phyloP scores from a whole-genome alignment of 257 asterid species.

The Coffea eugenioides region DNA sequence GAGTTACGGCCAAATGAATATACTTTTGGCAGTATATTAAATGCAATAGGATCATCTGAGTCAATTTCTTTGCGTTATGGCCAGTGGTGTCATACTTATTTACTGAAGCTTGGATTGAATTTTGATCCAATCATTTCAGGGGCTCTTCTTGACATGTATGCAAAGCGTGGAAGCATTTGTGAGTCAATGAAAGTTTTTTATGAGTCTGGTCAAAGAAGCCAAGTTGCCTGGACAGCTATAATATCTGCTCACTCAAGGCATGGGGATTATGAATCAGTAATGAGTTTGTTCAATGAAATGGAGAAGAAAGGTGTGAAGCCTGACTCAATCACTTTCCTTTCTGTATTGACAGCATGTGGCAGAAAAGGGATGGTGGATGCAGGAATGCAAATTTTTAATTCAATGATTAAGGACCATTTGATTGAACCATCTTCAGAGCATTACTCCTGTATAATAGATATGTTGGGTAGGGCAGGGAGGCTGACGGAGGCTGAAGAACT shows the following conservation, averaged over 20 bases:
- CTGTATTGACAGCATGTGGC: conserved; percentile 77
- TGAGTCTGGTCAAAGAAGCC: conserved; percentile 50
- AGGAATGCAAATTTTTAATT: conserved; percentile 58
- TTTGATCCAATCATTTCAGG: conserved; percentile 57
- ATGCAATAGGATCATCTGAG: conserved; percentile 80
- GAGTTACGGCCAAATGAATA: conserved; percentile 68
- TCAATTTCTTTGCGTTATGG: conserved; percentile 76
- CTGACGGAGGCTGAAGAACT: conserved; percentile 75
- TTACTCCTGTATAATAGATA: conserved; percentile 76
- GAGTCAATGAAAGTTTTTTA: conserved; percentile 63
- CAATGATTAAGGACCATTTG: conserved; percentile 51
- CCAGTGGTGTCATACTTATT: conserved; percentile 52
- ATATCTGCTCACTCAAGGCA: conserved; percentile 86
- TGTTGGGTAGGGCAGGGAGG: conserved; percentile 88
- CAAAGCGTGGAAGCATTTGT: conserved; percentile 83
- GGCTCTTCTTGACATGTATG: conserved; percentile 92
- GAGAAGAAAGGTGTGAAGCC: conserved; percentile 54
- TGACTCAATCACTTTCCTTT: conserved; percentile 80
- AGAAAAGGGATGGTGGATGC: conserved; percentile 70
- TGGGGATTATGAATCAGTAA: conserved; percentile 71
- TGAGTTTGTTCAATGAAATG: conserved; percentile 67
- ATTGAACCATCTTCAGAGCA: conserved; percentile 71
- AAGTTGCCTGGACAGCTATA: conserved; percentile 85
- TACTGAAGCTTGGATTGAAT: conserved; percentile 59
- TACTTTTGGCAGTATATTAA: conserved; percentile 80